Evolutionary conservation across 768 basidiomycete genomes (phyloP).

Genomic region (Naganishia onofrii): DNA sequence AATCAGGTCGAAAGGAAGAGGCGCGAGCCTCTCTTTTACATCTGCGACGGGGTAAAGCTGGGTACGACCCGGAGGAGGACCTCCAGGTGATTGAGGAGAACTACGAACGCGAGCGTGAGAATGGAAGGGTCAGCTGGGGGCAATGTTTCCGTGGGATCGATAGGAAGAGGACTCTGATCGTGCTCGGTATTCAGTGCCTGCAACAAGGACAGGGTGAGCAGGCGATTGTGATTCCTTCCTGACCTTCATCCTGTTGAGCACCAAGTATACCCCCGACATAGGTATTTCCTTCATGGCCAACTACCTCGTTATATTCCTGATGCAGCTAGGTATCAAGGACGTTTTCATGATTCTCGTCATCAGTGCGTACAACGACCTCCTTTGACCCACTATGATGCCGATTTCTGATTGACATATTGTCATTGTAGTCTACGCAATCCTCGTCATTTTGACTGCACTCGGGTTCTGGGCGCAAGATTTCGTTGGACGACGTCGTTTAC

Average conservation of each 20-base stretch:
- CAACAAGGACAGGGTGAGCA: too few relatives aligned
- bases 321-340: conserved; percentile 29
- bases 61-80: conserved; percentile 24
- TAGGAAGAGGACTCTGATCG: conserved; percentile 8
- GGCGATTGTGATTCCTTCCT: too few relatives aligned
- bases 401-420: background rate
- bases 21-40: conserved; percentile 1
- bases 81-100: conserved; percentile 11
- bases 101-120: conserved; percentile 24
- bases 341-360: conserved; percentile 28
- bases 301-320: conserved; percentile 35
- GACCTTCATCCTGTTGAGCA: conserved; percentile 15
- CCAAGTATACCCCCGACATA: background rate
- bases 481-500: conserved; percentile 29
- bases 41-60: conserved; percentile 1
- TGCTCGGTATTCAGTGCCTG: conserved; percentile 7
- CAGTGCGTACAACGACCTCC: conserved; percentile 1
- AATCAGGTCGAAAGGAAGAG: conserved; percentile 23
- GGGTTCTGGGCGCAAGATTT: conserved; percentile 30
- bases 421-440: conserved; percentile 27
- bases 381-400: conserved; percentile 8
- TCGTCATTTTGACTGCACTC: conserved; percentile 19
- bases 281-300: conserved; percentile 23
- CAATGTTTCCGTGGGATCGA: conserved; percentile 26
- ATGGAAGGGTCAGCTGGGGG: conserved; percentile 13